phyloP scores from a whole-genome alignment of 192 early-diverging fungal species.

The Backusella morwellensis region DNA sequence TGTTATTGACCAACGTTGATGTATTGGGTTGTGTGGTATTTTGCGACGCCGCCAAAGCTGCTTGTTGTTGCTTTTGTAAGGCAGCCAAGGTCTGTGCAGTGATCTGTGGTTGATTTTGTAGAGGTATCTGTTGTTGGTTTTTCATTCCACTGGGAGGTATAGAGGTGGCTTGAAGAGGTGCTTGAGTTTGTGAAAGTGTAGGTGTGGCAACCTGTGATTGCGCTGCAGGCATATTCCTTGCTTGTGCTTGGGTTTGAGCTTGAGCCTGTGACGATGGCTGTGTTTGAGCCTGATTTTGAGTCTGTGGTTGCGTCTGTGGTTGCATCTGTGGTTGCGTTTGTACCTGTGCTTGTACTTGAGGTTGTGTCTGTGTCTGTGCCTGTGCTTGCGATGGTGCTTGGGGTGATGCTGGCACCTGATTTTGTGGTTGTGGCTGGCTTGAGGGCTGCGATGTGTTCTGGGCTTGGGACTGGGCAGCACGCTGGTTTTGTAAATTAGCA shows the following conservation, averaged over 20 bases:
- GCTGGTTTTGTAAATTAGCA: conserved; percentile 16
- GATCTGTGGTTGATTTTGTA: conserved; percentile 6
- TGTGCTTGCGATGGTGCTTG: not conserved
- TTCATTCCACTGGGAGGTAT: not conserved
- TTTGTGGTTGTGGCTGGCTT: not conserved
- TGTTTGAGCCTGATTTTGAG: not conserved
- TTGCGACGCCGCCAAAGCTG: not conserved
- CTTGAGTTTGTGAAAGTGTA: conserved; percentile 9
- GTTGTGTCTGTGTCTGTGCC: conserved; percentile 19
- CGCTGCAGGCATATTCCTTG: not conserved
- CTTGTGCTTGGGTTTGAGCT: not conserved
- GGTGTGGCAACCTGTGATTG: conserved; percentile 12
- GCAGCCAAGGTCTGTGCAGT: conserved; percentile 17
- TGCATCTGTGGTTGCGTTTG: conserved; percentile 10
- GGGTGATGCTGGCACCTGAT: not conserved
- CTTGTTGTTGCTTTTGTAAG: conserved; percentile 14
- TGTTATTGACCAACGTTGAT: not conserved
- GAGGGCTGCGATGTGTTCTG: not conserved
- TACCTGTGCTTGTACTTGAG: conserved; percentile 21
- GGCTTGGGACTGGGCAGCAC: not conserved
- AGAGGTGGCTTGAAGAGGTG: conserved; percentile 2
- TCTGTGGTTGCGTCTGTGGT: conserved; percentile 15
- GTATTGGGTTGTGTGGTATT: not conserved
- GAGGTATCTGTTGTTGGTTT: conserved; percentile 10
- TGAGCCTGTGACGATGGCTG: conserved; percentile 9